Evolutionary conservation across 306 rosid species (phyloP), one percentile per base, ranked within the genome.

Genomic region (Nissolia schottii): DNA sequence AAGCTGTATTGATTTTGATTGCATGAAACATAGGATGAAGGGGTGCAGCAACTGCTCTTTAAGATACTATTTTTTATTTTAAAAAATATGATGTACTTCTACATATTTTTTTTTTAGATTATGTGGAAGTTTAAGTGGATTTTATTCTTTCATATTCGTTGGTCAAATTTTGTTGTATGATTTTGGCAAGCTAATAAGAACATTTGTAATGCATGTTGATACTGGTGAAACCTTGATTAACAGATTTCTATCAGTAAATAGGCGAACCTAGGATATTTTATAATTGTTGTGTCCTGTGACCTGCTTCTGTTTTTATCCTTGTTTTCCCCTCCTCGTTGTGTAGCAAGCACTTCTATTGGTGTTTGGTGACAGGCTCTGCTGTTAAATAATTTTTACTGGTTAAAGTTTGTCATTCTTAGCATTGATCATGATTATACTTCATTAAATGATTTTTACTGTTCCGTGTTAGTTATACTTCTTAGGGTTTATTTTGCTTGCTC

Each of bases 1-100:
- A 70, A 62, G 57, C 22, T 54, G 16, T 69, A 35, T 64, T 75
- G 46, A 60, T 75, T 73, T 65, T 34, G 58, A 48, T 64, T 65
- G 8, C 32, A 38, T 24, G 19, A 60, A 40, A 25, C 54, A 32
- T 43, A 57, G 35, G 28, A 71, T 46, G 6, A 23, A 40, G 7
- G 29, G 34, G 27, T 63, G 28, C 23, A 71, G 40, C 6, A 5
- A 7, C 14, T 46, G 35, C 55, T 46, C 49, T 13, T 11, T 18
- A 18, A 24, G 27, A 38, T 35, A 10, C 31, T 29, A 19, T 59
- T 68, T n/a, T 37, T 37, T 31, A 7, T 55, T 45, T 56, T 5
- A 7, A 54, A 22, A 25, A 14, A 6, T n/a, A n/a, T 35, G 28
- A 46, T 50, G 3, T 23, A 20, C 28, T 22, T 70, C 55, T 49